Percentiles rank a stretch among this genome's conserved stretches.
Conservation (phyloP, 805 yeast genomes). For the Tetrapisispora namnaoensis region DNA sequence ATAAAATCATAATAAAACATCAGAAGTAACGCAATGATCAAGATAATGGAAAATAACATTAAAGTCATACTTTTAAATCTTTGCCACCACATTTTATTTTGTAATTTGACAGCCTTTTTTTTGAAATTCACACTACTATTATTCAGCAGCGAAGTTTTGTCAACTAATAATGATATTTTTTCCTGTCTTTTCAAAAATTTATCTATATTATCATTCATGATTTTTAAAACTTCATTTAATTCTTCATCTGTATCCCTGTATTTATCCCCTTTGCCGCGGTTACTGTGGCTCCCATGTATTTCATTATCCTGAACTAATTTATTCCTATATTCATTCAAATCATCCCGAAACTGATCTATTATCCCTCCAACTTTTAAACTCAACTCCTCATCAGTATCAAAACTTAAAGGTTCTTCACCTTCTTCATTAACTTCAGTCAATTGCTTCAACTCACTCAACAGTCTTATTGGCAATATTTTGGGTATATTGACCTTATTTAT, state of each 20-base stretch:
- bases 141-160: constrained; percentile 68
- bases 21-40: constrained; percentile 10
- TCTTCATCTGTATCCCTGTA: constrained; percentile 19
- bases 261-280: neutral
- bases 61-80: constrained; percentile 33
- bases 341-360: constrained; percentile 24
- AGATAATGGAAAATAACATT: constrained; percentile 15
- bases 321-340: constrained; percentile 18
- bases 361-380: constrained; percentile 19
- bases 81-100: constrained; percentile 62
- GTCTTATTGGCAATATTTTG: constrained; percentile 26
- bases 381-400: constrained; percentile 17
- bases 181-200: constrained; percentile 68
- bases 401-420: constrained; percentile 2
- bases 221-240: constrained; percentile 24
- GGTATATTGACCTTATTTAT: constrained; percentile 21
- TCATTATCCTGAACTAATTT: constrained; percentile 2
- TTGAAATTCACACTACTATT: constrained; percentile 59
- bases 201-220: constrained; percentile 31
- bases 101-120: constrained; percentile 53
- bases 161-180: constrained; percentile 58
- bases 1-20: constrained; percentile 2
- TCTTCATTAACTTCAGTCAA: constrained; percentile 3
- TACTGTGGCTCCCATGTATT: constrained; percentile 1
- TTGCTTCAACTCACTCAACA: constrained; percentile 25